Evolutionary conservation across 257 asterid species (phyloP), one percentile per base, ranked within the genome.

Genomic region (Ophiorrhiza pumila): DNA sequence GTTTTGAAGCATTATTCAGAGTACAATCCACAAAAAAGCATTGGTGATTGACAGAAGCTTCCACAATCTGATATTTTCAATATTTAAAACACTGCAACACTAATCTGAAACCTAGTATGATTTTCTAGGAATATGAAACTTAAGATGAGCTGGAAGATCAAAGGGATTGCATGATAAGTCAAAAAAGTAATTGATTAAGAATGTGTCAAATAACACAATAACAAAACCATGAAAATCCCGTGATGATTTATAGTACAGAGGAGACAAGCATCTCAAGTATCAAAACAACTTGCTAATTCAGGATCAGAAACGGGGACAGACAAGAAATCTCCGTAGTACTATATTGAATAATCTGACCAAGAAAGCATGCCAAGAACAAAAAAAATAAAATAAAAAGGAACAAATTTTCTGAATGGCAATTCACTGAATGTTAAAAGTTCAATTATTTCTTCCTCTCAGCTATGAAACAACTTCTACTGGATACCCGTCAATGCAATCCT

Each of bases 401-500:
- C 49, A 69, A n/a, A n/a, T 45, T 20, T 14, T 63, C 68, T 56
- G 9, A 29, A 37, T 25, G 25, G 39, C 14, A 18, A n/a, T 15
- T 4, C 32, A 27, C 27, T 71, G 25, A 29, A 42, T 27, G 5
- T 8, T 8, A 17, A n/a, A 39, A 13, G 46, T 43, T 49, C n/a
- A 56, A 13, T 12, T 8, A 42, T 57, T 39, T 43, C 29, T 22
- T 43, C 39, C 53, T 56, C 75, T 69, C 34, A 64, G 71, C 80
- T 84, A 90, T 25, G 85, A 80, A 59, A 75, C 82, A 61, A 88
- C 59, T 71, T 83, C 41, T 53, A 88, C 86, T 5, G 95, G 96
- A 76, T 90, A 90, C 80, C 79, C 80, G 63, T 88, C 82, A 46
- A 90, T 90, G 85, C 92, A 90, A 66, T 90, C 96, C 50, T 84